Evolutionary conservation across 257 asterid species (phyloP).

Genomic region (Gentiana dahurica): DNA sequence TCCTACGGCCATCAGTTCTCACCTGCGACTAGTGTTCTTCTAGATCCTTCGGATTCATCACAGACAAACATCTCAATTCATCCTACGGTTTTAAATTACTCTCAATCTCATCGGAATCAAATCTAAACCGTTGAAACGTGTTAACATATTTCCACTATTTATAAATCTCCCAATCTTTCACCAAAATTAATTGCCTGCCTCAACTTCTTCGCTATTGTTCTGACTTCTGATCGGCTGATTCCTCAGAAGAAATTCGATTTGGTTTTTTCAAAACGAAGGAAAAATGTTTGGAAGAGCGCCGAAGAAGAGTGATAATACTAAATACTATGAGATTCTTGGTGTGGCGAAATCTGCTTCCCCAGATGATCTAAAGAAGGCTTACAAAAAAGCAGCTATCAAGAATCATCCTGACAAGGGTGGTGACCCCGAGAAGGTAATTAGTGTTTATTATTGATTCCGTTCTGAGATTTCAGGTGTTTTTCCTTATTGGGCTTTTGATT

Average conservation of each 20-base stretch:
- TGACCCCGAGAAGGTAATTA: constrained; percentile 66
- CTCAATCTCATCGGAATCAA: too few species aligned
- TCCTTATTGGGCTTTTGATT: not conserved
- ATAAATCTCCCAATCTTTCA: too few species aligned
- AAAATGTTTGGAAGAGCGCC: constrained; percentile 77
- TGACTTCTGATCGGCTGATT: too few species aligned
- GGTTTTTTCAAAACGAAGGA: not conserved
- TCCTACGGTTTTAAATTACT: too few species aligned
- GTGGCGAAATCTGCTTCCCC: constrained; percentile 58
- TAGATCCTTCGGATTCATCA: too few species aligned
- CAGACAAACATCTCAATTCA: too few species aligned
- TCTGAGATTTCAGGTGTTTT: constrained; percentile 1
- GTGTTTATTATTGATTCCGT: not conserved
- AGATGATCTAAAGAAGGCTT: constrained; percentile 78
- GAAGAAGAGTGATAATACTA: constrained; percentile 63
- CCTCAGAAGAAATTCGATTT: too few species aligned
- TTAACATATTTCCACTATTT: too few species aligned
- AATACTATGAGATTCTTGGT: constrained; percentile 70
- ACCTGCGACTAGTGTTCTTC: too few species aligned
- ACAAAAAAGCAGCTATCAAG: constrained; percentile 68
- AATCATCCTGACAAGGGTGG: constrained; percentile 90
- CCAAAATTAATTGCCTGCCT: not conserved
- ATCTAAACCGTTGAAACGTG: too few species aligned
- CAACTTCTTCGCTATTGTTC: too few species aligned
- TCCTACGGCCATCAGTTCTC: too few species aligned